Conservation (phyloP, 352 stramenopile species). For the Phytophthora cryptogea region DNA sequence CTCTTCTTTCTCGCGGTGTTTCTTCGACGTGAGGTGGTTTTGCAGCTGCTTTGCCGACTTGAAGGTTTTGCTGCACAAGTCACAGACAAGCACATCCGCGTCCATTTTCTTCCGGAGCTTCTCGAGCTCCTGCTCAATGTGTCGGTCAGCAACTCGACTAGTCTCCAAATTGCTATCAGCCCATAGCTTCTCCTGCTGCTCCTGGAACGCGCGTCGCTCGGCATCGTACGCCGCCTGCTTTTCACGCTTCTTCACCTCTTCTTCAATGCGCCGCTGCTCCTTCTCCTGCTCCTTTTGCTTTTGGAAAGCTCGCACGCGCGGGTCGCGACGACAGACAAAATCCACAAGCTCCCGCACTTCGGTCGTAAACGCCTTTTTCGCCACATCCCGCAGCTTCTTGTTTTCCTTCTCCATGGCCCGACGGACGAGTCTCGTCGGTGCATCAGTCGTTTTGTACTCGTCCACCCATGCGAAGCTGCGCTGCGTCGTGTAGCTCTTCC, state of each 20-base stretch:
- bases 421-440: constrained; percentile 72
- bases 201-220: constrained; percentile 66
- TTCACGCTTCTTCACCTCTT: constrained; percentile 60
- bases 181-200: constrained; percentile 71
- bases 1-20: constrained; percentile 77
- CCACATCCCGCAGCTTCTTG: constrained; percentile 82
- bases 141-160: constrained; percentile 51
- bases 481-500: constrained; percentile 74
- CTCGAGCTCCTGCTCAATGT: constrained; percentile 71
- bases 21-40: constrained; percentile 83
- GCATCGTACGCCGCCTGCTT: constrained; percentile 65
- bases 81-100: constrained; percentile 68
- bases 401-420: constrained; percentile 91
- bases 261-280: constrained; percentile 43
- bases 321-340: constrained; percentile 81
- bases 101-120: constrained; percentile 72
- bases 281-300: constrained; percentile 76
- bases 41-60: constrained; percentile 84
- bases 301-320: constrained; percentile 64
- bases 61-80: constrained; percentile 85
- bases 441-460: constrained; percentile 84
- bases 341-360: constrained; percentile 85
- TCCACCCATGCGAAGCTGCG: constrained; percentile 81
- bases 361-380: constrained; percentile 75
- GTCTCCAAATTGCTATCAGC: constrained; percentile 43